A percentile compares a stretch with the other conserved stretches of the same genome.
Conservation (phyloP, 257 asterid species). For the Solanum gracilifrons region DNA sequence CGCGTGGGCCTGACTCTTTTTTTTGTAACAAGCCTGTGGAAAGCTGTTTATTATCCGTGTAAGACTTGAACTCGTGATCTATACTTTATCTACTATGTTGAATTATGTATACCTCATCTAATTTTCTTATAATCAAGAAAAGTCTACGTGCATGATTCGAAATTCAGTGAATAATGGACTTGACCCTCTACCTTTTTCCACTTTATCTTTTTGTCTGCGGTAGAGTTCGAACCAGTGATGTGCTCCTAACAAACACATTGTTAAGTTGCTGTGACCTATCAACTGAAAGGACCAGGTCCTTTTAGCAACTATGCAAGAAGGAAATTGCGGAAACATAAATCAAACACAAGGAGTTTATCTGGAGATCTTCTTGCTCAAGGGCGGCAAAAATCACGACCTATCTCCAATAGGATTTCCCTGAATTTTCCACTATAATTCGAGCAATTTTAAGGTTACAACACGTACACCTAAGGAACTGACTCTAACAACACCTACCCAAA, state of each 20-base stretch:
- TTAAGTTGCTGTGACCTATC: too few relatives aligned
- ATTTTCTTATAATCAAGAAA: neutral
- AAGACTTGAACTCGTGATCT: neutral
- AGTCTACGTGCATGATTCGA: neutral
- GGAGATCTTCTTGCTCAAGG: neutral
- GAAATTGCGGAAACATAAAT: neutral
- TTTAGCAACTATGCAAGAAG: neutral
- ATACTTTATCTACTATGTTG: neutral
- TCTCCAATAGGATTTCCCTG: neutral
- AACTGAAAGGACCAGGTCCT: neutral
- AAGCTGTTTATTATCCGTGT: neutral
- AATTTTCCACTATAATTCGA: neutral
- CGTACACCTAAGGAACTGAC: neutral
- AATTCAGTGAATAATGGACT: neutral
- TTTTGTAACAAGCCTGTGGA: neutral
- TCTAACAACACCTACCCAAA: neutral
- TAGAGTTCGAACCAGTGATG: neutral
- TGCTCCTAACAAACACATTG: neutral
- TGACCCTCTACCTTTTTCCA: neutral
- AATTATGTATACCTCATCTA: neutral
- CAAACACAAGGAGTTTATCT: neutral
- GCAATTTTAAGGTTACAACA: neutral
- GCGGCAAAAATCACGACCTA: neutral
- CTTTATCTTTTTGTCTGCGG: neutral
- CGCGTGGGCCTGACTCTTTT: neutral